Percentiles rank a stretch among this genome's conserved stretches.
Evolutionary conservation across 371 early-diverging fungal genomes (phyloP).

Genomic region (Rhizopus microsporus): DNA sequence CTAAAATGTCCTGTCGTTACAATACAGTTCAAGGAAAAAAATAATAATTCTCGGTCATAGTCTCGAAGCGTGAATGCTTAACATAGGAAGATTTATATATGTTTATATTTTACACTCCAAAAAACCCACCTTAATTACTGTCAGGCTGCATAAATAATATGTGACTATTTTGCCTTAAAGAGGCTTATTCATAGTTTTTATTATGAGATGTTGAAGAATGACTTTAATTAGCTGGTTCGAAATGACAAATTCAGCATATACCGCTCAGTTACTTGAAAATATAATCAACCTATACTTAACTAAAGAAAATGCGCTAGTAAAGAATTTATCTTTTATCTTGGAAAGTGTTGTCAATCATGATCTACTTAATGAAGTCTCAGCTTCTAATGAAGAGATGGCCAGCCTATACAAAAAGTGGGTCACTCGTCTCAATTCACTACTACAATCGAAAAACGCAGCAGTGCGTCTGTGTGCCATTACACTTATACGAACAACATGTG

Average conservation of each 20-base stretch:
- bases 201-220: background rate
- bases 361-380: slow-evolving; percentile 34
- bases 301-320: slow-evolving; percentile 24
- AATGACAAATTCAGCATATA: slow-evolving; percentile 15
- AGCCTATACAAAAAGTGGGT: slow-evolving; percentile 56
- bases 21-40: too few relatives aligned
- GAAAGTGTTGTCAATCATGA: slow-evolving; percentile 48
- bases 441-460: slow-evolving; percentile 55
- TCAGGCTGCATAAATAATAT: background rate
- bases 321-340: slow-evolving; percentile 48
- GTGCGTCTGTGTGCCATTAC: slow-evolving; percentile 60
- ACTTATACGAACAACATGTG: slow-evolving; percentile 53
- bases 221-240: background rate
- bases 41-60: too few relatives aligned
- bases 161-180: slow-evolving; percentile 1
- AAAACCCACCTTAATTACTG: too few relatives aligned
- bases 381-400: slow-evolving; percentile 19
- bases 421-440: slow-evolving; percentile 54
- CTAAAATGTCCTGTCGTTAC: too few relatives aligned
- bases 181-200: slow-evolving; percentile 1
- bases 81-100: too few relatives aligned
- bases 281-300: slow-evolving; percentile 28
- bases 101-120: too few relatives aligned
- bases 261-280: slow-evolving; percentile 15
- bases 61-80: too few relatives aligned